Base-by-base conservation (phyloP, 108 stramenopile species). In the Craspedostauros australis region DNA sequence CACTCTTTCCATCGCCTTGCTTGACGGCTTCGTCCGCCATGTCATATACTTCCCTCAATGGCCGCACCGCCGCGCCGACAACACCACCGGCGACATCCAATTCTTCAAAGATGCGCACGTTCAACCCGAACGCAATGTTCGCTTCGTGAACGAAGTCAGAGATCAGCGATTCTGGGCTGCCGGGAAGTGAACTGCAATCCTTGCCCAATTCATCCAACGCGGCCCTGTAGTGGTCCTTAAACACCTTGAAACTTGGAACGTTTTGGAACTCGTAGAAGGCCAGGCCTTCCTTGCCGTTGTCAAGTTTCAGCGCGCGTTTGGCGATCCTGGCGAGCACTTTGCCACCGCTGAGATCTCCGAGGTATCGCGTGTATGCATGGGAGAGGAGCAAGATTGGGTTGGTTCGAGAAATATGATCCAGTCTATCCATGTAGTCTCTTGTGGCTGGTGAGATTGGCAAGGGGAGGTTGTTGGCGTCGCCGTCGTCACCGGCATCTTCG, bases 61-160 rank as follows among this genome's bases (percentile, higher is more conserved):
- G 64, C 27, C 87, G 57, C 6, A 93, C 84, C 1, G 50, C 26
- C 1, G 91, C 84, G 0, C 76, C 79, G 0, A 67, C 59, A 9
- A 88, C 76, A 11, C 59, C 58, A 8, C 73, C 81, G 31, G 39
- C 14, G 3, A 88, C 86, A 65, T 94, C 93, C n/a, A 94, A 63
- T 59, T 94, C 88, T 55, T 91, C 84, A 82, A 94, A 90, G 12
- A 94, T 53, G 12, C 86, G 60, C 86, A 90, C 87, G 57, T 94
- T 94, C 27, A 90, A 60, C 25, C 79, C 73, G 58, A 94, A 94
- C 14, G 93, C 93, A 16, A 88, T 78, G 71, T 90, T 90, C 38
- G 93, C 88, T 62, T 94, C 93, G 29, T 64, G 74, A n/a, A 94
- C 88, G 12, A 90, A 28, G 14, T 31, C 36, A 0, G 65, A 59